Evolutionary conservation across 768 basidiomycete genomes (phyloP).

Genomic region (Artomyces pyxidatus): DNA sequence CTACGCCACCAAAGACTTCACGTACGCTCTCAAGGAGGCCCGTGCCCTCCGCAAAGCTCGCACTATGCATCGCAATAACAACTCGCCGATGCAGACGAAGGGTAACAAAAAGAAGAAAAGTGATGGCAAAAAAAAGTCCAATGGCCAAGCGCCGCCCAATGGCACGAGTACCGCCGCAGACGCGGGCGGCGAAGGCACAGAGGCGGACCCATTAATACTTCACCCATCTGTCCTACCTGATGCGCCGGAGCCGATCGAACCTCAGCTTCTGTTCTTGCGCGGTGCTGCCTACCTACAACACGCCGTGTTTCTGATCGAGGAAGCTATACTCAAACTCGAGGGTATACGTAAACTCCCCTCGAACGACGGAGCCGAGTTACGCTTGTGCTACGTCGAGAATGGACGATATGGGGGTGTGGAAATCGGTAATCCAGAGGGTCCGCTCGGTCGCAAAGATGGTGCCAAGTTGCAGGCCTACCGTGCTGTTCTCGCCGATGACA

Average conservation of each 20-base stretch:
- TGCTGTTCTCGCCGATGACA: slow-evolving; percentile 41
- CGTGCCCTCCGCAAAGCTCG: slow-evolving; percentile 62
- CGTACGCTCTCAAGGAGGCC: slow-evolving; percentile 71
- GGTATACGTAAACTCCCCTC: slow-evolving; percentile 50
- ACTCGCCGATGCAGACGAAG: slow-evolving; percentile 28
- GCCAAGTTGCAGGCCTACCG: slow-evolving; percentile 61
- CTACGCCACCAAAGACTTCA: slow-evolving; percentile 73
- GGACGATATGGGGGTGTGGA: slow-evolving; percentile 81
- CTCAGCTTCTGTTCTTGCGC: slow-evolving; percentile 75
- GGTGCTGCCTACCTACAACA: slow-evolving; percentile 80
- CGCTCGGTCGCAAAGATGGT: slow-evolving; percentile 51
- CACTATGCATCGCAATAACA: slow-evolving; percentile 41
- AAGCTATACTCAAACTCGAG: slow-evolving; percentile 62
- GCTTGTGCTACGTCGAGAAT: slow-evolving; percentile 67
- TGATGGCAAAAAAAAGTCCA: slow-evolving; percentile 30
- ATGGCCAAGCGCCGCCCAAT: slow-evolving; percentile 60
- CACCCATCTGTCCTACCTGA: slow-evolving; percentile 71
- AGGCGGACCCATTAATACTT: slow-evolving; percentile 43
- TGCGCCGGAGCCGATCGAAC: slow-evolving; percentile 82
- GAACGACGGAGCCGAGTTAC: slow-evolving; percentile 60
- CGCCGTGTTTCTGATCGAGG: slow-evolving; percentile 67
- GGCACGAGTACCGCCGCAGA: slow-evolving; percentile 44
- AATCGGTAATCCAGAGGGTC: slow-evolving; percentile 74
- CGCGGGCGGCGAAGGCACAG: slow-evolving; percentile 37
- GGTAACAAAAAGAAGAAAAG: slow-evolving; percentile 41